Evolutionary conservation across 2,329 filamentous ascomycete genomes (phyloP).

Genomic region (Coniochaeta sp.): DNA sequence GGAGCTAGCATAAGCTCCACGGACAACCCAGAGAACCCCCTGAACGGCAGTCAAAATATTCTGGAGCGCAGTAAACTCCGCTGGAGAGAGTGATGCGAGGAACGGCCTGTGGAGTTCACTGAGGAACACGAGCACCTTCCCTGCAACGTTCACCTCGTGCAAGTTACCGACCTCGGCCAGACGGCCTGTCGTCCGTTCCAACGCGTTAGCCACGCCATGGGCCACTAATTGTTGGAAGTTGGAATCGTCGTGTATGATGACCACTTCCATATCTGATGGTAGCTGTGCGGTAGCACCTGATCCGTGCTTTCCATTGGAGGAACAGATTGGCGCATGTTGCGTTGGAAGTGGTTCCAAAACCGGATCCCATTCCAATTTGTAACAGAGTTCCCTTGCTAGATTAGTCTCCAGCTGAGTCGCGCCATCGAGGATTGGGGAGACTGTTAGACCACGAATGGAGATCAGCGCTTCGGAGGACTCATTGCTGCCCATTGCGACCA

Average conservation of each 20-base stretch:
- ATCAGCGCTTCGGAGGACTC: constrained; percentile 22
- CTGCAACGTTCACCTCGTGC: constrained; percentile 18
- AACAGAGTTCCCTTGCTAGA: constrained; percentile 33
- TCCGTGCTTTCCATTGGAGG: background rate
- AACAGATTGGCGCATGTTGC: constrained; percentile 2
- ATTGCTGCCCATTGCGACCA: constrained; percentile 24
- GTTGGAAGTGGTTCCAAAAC: constrained; percentile 19
- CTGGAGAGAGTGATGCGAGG: constrained; percentile 28
- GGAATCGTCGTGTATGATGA: constrained; percentile 29
- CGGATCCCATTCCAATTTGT: constrained; percentile 38
- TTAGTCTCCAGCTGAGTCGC: constrained; percentile 19
- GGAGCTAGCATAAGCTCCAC: constrained; percentile 28
- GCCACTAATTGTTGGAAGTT: constrained; percentile 23
- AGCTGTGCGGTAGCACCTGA: constrained; percentile 4
- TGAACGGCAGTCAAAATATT: constrained; percentile 24
- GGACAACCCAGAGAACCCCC: constrained; percentile 31
- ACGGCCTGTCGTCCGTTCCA: constrained; percentile 24
- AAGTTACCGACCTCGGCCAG: constrained; percentile 22
- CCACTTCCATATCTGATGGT: constrained; percentile 22
- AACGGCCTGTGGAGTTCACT: constrained; percentile 36
- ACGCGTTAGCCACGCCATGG: constrained; percentile 21
- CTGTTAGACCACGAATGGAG: constrained; percentile 24
- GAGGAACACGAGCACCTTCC: constrained; percentile 33
- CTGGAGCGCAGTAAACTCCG: constrained; percentile 29
- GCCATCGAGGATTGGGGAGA: constrained; percentile 33